Percentiles rank a stretch among this genome's conserved stretches.
Evolutionary conservation across 2,329 filamentous ascomycete species (phyloP).

Genomic region (Penicillium sp.): DNA sequence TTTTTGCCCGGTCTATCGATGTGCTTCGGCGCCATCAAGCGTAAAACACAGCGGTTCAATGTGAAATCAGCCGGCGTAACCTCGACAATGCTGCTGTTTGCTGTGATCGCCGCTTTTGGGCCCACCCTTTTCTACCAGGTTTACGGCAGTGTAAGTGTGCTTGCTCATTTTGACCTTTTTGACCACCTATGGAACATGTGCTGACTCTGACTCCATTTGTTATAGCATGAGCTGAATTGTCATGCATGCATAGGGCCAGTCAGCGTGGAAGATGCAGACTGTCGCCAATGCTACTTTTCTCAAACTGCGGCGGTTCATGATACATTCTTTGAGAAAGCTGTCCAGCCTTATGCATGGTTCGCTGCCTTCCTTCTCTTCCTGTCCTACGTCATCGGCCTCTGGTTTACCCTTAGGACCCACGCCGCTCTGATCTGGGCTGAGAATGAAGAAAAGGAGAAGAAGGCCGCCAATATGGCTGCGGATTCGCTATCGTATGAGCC

Average conservation of each 20-base stretch:
- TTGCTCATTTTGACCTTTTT: neutral
- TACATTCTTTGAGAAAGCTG: constrained; percentile 82
- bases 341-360: constrained; percentile 89
- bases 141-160: constrained; percentile 69
- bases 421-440: constrained; percentile 98
- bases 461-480: constrained; percentile 18
- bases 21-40: constrained; percentile 96
- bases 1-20: constrained; percentile 94
- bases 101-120: constrained; percentile 89
- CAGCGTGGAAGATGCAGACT: constrained; percentile 54
- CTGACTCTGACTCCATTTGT: constrained; percentile 12
- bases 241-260: constrained; percentile 56
- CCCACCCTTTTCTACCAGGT: constrained; percentile 98
- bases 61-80: constrained; percentile 93
- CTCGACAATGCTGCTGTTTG: constrained; percentile 95
- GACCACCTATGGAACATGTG: neutral
- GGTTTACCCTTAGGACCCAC: constrained; percentile 93
- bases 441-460: constrained; percentile 65
- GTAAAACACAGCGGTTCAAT: constrained; percentile 98
- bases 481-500: constrained; percentile 35
- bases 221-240: constrained; percentile 83
- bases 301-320: constrained; percentile 80
- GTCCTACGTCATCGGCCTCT: constrained; percentile 86
- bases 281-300: constrained; percentile 88
- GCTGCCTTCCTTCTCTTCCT: constrained; percentile 80